Evolutionary conservation across 2,329 filamentous ascomycete genomes (phyloP).

Genomic region (Curvularia hawaiiensis): DNA sequence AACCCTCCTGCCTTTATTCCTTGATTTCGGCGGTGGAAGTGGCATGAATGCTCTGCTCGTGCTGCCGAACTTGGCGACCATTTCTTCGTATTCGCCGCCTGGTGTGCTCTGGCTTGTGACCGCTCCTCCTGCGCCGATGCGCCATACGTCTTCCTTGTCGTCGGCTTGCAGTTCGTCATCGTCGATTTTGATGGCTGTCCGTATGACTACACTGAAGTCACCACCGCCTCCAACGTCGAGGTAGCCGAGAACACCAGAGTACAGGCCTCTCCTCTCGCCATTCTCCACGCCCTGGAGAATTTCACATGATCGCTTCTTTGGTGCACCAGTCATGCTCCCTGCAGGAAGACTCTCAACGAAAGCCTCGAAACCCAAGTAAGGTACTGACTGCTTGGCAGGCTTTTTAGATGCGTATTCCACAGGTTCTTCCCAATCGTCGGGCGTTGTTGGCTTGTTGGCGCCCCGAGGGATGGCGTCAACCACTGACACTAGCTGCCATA

Average conservation of each 20-base stretch:
- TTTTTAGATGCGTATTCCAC: slow-evolving; percentile 26
- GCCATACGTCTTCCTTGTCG: slow-evolving; percentile 66
- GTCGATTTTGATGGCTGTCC: slow-evolving; percentile 69
- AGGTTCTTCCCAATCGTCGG: slow-evolving; percentile 42
- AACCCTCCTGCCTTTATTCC: slow-evolving; percentile 17
- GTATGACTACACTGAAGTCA: slow-evolving; percentile 91
- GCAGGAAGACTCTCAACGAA: slow-evolving; percentile 81
- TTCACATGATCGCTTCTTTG: slow-evolving; percentile 91
- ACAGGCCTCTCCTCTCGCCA: slow-evolving; percentile 70
- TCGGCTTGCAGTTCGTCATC: slow-evolving; percentile 9
- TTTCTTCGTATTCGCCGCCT: slow-evolving; percentile 86
- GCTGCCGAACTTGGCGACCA: slow-evolving; percentile 59
- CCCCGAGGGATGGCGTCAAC: slow-evolving; percentile 66
- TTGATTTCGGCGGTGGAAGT: slow-evolving; percentile 17
- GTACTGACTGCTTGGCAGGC: slow-evolving; percentile 15
- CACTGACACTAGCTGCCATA: slow-evolving; percentile 90
- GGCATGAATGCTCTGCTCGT: slow-evolving; percentile 39
- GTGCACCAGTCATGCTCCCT: slow-evolving; percentile 95
- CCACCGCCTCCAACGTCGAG: slow-evolving; percentile 83
- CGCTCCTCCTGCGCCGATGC: slow-evolving; percentile 86
- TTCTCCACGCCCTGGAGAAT: slow-evolving; percentile 74
- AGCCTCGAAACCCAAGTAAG: slow-evolving; percentile 70
- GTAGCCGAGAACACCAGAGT: slow-evolving; percentile 89
- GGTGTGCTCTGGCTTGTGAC: slow-evolving; percentile 84
- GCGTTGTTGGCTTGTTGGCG: slow-evolving; percentile 30